Conservation (phyloP, 495 filamentous ascomycete genomes). For the Penicillium macrosclerotiorum region DNA sequence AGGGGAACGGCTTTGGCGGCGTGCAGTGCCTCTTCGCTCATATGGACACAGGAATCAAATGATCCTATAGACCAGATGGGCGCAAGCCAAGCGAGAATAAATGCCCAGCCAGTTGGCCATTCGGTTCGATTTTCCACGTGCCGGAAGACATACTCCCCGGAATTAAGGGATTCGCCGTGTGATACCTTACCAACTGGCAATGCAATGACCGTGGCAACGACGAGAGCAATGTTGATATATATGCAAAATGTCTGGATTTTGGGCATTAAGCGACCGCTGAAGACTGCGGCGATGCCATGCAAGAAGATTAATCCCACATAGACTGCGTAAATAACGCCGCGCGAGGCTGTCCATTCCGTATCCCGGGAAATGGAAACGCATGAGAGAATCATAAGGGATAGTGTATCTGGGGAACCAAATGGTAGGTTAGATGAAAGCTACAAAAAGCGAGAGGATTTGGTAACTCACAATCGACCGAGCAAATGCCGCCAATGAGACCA, state of each 20-base stretch:
- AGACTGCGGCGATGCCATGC: slow-evolving; percentile 56
- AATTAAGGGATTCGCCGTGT: slow-evolving; percentile 31
- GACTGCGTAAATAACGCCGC: slow-evolving; percentile 59
- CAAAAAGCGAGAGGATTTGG: background rate
- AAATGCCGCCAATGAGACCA: slow-evolving; percentile 63
- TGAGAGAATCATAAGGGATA: slow-evolving; percentile 51
- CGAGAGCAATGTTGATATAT: slow-evolving; percentile 59
- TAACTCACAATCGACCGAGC: slow-evolving; percentile 54
- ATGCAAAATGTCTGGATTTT: slow-evolving; percentile 64
- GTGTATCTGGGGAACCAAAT: slow-evolving; percentile 43
- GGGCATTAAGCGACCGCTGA: slow-evolving; percentile 57
- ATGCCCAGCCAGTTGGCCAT: slow-evolving; percentile 61
- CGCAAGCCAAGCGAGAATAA: slow-evolving; percentile 63
- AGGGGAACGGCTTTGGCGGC: slow-evolving; percentile 59
- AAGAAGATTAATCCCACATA: slow-evolving; percentile 57
- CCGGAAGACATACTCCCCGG: slow-evolving; percentile 36
- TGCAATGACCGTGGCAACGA: slow-evolving; percentile 64
- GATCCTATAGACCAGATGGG: slow-evolving; percentile 67
- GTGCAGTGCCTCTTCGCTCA: slow-evolving; percentile 63
- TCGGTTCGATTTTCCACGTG: slow-evolving; percentile 53
- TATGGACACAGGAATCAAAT: slow-evolving; percentile 55
- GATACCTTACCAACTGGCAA: slow-evolving; percentile 56
- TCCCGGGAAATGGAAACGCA: slow-evolving; percentile 60
- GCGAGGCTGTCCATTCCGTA: slow-evolving; percentile 58
- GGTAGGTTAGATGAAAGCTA: background rate